Evolutionary conservation across 1,139 yeast genomes (phyloP).

Genomic region (Lizanozyma gosingica): DNA sequence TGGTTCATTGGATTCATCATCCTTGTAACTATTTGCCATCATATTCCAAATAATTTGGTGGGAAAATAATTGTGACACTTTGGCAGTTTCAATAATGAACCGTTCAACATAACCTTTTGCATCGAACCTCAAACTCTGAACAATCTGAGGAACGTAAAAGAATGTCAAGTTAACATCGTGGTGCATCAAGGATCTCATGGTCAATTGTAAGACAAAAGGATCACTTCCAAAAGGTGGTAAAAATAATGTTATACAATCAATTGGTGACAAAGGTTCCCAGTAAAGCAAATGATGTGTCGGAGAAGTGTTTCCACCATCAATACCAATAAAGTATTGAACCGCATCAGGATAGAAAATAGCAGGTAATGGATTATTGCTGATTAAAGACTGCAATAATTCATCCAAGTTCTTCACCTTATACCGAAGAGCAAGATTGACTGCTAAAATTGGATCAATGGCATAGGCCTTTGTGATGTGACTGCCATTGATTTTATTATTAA

Average conservation of each 20-base stretch:
- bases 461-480: slow-evolving; percentile 46
- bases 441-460: slow-evolving; percentile 60
- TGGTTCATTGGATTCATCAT: slow-evolving; percentile 74
- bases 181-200: slow-evolving; percentile 82
- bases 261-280: slow-evolving; percentile 75
- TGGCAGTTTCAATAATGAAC: slow-evolving; percentile 86
- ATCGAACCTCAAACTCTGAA: slow-evolving; percentile 83
- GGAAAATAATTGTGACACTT: slow-evolving; percentile 83
- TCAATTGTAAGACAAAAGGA: slow-evolving; percentile 69
- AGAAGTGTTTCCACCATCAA: slow-evolving; percentile 30
- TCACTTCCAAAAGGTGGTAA: slow-evolving; percentile 66
- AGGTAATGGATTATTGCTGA: slow-evolving; percentile 48
- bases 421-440: slow-evolving; percentile 61
- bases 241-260: slow-evolving; percentile 79
- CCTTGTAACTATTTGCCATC: slow-evolving; percentile 86
- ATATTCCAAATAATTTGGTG: slow-evolving; percentile 99
- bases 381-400: slow-evolving; percentile 36
- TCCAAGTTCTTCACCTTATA: slow-evolving; percentile 36
- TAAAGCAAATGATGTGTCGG: slow-evolving; percentile 45
- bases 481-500: slow-evolving; percentile 24
- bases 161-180: slow-evolving; percentile 86
- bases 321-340: slow-evolving; percentile 46
- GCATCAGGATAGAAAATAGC: slow-evolving; percentile 60
- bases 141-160: slow-evolving; percentile 97
- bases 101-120: slow-evolving; percentile 76